Evolutionary conservation across 78 protist genomes (phyloP), one percentile per base, ranked within the genome.

Genomic region (Planoprotostelium fungivorum): DNA sequence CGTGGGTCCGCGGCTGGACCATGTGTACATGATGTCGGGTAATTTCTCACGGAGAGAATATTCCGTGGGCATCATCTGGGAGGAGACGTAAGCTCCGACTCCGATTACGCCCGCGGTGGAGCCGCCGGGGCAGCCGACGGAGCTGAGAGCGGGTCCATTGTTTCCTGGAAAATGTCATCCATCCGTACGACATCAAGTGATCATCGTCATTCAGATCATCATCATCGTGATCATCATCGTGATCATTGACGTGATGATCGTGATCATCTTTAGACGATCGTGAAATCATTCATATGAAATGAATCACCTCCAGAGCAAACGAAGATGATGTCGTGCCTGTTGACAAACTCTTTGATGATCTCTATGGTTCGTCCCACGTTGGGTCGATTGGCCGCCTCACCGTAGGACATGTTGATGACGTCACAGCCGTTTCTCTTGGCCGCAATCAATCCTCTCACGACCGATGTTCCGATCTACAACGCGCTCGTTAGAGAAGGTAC

Each of bases 1-100:
- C 38, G 95, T 34, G 34, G 97, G 97, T 28, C 96, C 97, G 63
- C 98, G 94, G 29, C 95, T 88, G 28, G 96, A 93, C 97, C 96
- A 96, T 29, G 96, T 93, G 90, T 89, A 96, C 63, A 39, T 86
- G 31, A 51, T 51, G 16, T 51, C 63, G 16, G 91, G 83, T 25
- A 86, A 29, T 34, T 34, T 29, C 86, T 84, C 88, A 25, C 84
- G 88, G 86, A 94, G 35, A 35, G 94, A 63, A 86, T 96, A 96
- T 84, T 84, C 87, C 84, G 87, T 85, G 31, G 28, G 84, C 91
- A 94, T 90, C 95, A 51, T 94, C 51, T 5, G 83, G 29, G 29
- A 0, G 73, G 37, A 10, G 29, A 73, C 95, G 87, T 34, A 89
- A 5, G 97, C 97, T 35, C 97, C 97, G 38, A 96, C 95, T 73